Evolutionary conservation across 2,329 filamentous ascomycete genomes (phyloP).

Genomic region (Xylaria sp.): DNA sequence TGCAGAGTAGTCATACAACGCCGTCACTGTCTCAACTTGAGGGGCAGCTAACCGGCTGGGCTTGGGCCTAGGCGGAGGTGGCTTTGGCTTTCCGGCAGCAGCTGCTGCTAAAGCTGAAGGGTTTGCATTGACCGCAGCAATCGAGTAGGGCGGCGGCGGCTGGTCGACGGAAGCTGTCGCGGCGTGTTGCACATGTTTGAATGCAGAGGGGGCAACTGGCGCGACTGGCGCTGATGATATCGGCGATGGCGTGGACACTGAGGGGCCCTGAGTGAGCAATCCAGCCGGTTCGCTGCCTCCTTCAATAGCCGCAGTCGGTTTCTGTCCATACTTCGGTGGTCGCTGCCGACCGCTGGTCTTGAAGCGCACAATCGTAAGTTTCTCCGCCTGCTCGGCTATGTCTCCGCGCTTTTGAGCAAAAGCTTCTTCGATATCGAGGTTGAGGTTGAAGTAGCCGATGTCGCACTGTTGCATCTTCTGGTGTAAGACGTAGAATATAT

Average conservation of each 20-base stretch:
- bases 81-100: conserved; percentile 61
- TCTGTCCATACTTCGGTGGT: conserved; percentile 54
- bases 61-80: conserved; percentile 67
- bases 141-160: conserved; percentile 68
- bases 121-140: conserved; percentile 35
- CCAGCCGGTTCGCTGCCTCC: conserved; percentile 31
- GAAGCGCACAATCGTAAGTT: conserved; percentile 80
- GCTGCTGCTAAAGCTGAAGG: conserved; percentile 39
- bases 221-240: conserved; percentile 1
- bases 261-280: conserved; percentile 45
- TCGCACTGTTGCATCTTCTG: conserved; percentile 97
- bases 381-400: conserved; percentile 78
- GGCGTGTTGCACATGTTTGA: conserved; percentile 33
- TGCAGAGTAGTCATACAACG: conserved; percentile 92
- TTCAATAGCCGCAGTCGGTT: conserved; percentile 35
- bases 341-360: conserved; percentile 73
- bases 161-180: conserved; percentile 45
- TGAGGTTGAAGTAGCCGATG: conserved; percentile 95
- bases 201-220: conserved; percentile 28
- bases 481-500: conserved; percentile 97
- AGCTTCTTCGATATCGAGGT: conserved; percentile 83
- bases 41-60: conserved; percentile 64
- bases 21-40: conserved; percentile 72
- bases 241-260: not conserved
- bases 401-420: conserved; percentile 86